These are phyloP conservation scores for Bolboschoenoplectus hybrid DNA, from an alignment of 202 grass and related monocot species.

Conservation along the genomic window DNA sequence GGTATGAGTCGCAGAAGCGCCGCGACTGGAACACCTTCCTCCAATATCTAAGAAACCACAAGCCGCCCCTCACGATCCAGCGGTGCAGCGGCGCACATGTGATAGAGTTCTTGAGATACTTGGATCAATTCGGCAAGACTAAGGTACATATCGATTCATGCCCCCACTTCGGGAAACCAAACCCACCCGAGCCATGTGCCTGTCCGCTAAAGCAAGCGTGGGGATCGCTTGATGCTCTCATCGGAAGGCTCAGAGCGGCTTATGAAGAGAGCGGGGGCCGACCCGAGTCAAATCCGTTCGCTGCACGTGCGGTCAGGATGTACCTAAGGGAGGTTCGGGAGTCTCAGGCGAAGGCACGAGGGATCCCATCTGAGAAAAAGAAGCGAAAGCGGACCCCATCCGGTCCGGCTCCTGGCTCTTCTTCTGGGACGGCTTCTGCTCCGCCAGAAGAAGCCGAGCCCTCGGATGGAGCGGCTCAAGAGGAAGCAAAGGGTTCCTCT, in stretches of 20 bases:
- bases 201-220: slow-evolving; percentile 94
- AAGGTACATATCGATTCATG: slow-evolving; percentile 83
- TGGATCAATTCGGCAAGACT: slow-evolving; percentile 99
- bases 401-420: background rate
- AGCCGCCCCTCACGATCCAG: slow-evolving; percentile 73
- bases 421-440: slow-evolving; percentile 29
- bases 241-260: slow-evolving; percentile 93
- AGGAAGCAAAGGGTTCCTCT: slow-evolving; percentile 44
- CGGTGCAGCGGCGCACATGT: slow-evolving; percentile 92
- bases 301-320: slow-evolving; percentile 65
- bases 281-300: slow-evolving; percentile 83
- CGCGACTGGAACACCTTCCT: slow-evolving; percentile 99
- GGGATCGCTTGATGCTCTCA: slow-evolving; percentile 95
- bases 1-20: slow-evolving; percentile 98
- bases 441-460: slow-evolving; percentile 47
- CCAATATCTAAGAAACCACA: slow-evolving; percentile 86
- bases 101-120: slow-evolving; percentile 95
- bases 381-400: slow-evolving; percentile 59
- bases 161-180: slow-evolving; percentile 83
- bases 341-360: slow-evolving; percentile 82
- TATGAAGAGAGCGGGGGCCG: slow-evolving; percentile 88
- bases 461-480: slow-evolving; percentile 35
- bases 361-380: slow-evolving; percentile 90
- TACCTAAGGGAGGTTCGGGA: slow-evolving; percentile 86
- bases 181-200: slow-evolving; percentile 69